Evolutionary conservation across 2,329 filamentous ascomycete genomes (phyloP).

Genomic region (Aspergillus chevalieri): DNA sequence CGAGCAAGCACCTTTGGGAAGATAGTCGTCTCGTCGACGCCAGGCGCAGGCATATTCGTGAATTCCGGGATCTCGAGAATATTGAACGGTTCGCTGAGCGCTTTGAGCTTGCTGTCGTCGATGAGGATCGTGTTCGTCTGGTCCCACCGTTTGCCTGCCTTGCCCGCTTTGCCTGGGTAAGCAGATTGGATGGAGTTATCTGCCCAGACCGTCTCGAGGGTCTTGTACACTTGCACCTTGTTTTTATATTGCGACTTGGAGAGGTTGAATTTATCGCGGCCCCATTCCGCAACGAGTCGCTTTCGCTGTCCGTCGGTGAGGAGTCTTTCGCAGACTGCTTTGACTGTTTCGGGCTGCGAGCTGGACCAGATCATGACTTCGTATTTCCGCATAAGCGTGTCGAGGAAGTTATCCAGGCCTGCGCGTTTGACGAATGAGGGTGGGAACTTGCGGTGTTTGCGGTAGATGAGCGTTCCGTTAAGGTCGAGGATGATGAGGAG

Average conservation of each 20-base stretch:
- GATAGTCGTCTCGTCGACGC: constrained; percentile 37
- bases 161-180: constrained; percentile 27
- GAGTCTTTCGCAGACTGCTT: constrained; percentile 51
- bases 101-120: constrained; percentile 80
- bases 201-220: constrained; percentile 66
- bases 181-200: constrained; percentile 37
- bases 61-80: constrained; percentile 78
- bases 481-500: constrained; percentile 84
- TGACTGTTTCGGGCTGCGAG: constrained; percentile 67
- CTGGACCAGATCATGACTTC: constrained; percentile 88
- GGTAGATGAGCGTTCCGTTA: constrained; percentile 81
- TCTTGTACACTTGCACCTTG: constrained; percentile 86
- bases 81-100: constrained; percentile 74
- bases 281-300: constrained; percentile 67
- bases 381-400: constrained; percentile 68
- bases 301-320: constrained; percentile 50
- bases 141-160: constrained; percentile 56
- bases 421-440: constrained; percentile 61
- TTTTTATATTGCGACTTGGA: constrained; percentile 55
- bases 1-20: constrained; percentile 48
- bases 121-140: constrained; percentile 85
- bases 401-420: constrained; percentile 61
- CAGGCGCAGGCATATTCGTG: constrained; percentile 34
- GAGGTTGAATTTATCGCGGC: constrained; percentile 68
- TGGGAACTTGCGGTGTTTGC: constrained; percentile 50